Base-by-base conservation (phyloP, 2,329 filamentous ascomycete genomes). In the Paramyrothecium roridum region DNA sequence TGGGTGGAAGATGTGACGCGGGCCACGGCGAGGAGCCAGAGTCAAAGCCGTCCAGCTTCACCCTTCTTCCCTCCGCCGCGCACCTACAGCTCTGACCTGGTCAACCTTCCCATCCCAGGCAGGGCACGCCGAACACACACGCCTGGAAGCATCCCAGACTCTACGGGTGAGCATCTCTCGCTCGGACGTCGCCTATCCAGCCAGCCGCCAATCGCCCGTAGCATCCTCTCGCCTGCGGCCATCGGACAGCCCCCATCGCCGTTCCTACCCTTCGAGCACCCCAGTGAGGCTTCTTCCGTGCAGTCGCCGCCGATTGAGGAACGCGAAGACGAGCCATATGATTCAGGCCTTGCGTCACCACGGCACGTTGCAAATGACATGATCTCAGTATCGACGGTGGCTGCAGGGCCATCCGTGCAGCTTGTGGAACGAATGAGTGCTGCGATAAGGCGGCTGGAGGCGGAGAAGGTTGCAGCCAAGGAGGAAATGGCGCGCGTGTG, bases 381-480 rank as follows among this genome's bases (percentile, higher is more conserved):
- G 76, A 83, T 95, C 30, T 96, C 91, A 2, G 90, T 91, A 8
- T 96, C 92, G 1, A 97, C 93, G 0, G 89, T 91, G 10, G 93
- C 88, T 1, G 93, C 93, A 0, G 95, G 95, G 0, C 95, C 95
- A 0, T 93, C 89, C 0, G 93, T 99, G 1, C 93, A 98, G 73
- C 83, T 99, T 1, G 93, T 99, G 17, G 95, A 98, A 74, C 85
- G 93, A 53, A 96, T 99, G 91, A 96, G 90, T 66, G 91, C 93
- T 3, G 91, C 92, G 0, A 93, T 99, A 48, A 89, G 95, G 11
- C 85, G 93, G 7, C 79, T 99, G 0, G 95, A 99, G 69, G 91
- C 86, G 50, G 95, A 99, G 69, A 96, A 96, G 68, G 90, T 95
- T 2, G 89, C 88, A 1, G 87, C 88, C 16, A 91, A 89, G 66